Conservation (phyloP, 2,329 filamentous ascomycete genomes). For the Apiospora pterosperma region DNA sequence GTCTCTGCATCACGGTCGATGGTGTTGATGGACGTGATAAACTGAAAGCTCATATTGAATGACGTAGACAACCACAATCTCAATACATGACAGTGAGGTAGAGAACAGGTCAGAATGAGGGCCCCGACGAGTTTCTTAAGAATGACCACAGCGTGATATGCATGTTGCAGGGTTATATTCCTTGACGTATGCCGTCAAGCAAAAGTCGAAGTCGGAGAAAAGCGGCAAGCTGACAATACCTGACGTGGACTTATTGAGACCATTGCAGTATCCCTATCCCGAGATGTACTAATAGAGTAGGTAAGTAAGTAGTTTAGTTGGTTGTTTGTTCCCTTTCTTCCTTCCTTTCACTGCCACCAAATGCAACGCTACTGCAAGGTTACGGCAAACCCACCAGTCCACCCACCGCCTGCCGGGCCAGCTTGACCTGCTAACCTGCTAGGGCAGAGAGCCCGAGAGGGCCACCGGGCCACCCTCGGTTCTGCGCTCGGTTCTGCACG, state of each 20-base stretch:
- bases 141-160: not conserved
- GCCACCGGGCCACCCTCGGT: too few relatives aligned
- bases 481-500: too few relatives aligned
- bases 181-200: not conserved
- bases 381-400: not conserved
- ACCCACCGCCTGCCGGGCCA: too few relatives aligned
- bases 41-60: slow-evolving; percentile 23
- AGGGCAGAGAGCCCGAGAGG: too few relatives aligned
- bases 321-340: not conserved
- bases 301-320: not conserved
- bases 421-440: not conserved
- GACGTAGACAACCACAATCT: not conserved
- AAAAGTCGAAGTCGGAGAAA: not conserved
- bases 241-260: not conserved
- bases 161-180: not conserved
- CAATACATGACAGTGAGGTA: not conserved
- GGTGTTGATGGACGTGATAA: slow-evolving; percentile 32
- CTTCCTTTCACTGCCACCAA: not conserved
- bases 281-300: not conserved
- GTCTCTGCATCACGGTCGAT: slow-evolving; percentile 31
- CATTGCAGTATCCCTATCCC: not conserved
- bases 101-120: not conserved
- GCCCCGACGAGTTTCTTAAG: not conserved
- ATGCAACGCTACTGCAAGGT: not conserved
- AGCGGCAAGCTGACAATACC: not conserved